A percentile compares a stretch with the other conserved stretches of the same genome.
Evolutionary conservation across 2,329 filamentous ascomycete genomes (phyloP).

Genomic region (Furcasterigmium furcatum): DNA sequence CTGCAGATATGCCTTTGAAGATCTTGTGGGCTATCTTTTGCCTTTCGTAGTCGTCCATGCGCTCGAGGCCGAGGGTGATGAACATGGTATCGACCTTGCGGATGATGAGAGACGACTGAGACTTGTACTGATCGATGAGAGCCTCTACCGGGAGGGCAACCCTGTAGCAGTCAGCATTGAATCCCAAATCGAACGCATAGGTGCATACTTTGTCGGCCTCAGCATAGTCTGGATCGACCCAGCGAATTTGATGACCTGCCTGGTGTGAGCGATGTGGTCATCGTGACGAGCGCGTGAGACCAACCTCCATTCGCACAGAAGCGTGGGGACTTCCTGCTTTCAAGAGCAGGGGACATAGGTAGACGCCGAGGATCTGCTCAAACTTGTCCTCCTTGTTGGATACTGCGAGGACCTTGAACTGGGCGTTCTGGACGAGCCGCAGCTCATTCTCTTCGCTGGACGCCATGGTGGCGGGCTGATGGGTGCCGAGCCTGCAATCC

Average conservation of each 20-base stretch:
- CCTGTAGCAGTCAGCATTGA: conserved; percentile 22
- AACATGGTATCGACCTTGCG: conserved; percentile 87
- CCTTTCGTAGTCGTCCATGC: conserved; percentile 55
- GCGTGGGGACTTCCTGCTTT: conserved; percentile 82
- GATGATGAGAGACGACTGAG: conserved; percentile 68
- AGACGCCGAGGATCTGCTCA: conserved; percentile 71
- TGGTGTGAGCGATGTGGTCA: background rate
- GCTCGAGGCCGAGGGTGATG: conserved; percentile 73
- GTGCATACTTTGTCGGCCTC: conserved; percentile 4
- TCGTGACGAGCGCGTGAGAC: background rate
- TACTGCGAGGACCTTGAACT: conserved; percentile 74
- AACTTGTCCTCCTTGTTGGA: conserved; percentile 84
- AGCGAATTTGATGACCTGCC: conserved; percentile 12
- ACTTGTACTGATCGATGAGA: conserved; percentile 85
- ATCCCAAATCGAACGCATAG: background rate
- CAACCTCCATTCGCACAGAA: conserved; percentile 55
- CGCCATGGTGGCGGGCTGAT: conserved; percentile 25
- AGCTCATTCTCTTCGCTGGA: conserved; percentile 31
- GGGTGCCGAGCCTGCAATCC: too few species aligned
- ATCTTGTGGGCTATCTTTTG: conserved; percentile 70
- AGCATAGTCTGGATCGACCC: conserved; percentile 6
- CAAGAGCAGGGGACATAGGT: conserved; percentile 76
- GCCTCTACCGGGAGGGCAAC: conserved; percentile 82
- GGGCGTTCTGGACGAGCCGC: conserved; percentile 78
- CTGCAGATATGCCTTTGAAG: conserved; percentile 60